Conservation (phyloP, 2,329 filamentous ascomycete genomes). For the Ophidiomyces ophidiicola region DNA sequence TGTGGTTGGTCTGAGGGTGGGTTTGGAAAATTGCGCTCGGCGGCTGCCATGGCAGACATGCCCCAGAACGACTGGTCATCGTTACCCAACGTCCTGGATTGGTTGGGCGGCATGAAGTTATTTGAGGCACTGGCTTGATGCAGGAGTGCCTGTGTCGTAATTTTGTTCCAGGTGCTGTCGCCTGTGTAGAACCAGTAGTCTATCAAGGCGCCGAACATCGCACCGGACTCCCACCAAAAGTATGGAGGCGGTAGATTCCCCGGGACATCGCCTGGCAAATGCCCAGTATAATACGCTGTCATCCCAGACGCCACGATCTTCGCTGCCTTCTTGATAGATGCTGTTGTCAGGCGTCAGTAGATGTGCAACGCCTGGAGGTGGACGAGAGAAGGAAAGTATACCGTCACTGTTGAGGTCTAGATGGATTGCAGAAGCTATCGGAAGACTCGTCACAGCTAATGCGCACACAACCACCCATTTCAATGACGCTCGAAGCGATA, state of each 20-base stretch:
- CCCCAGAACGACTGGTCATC: constrained; percentile 35
- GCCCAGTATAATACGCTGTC: constrained; percentile 26
- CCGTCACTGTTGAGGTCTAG: constrained; percentile 13
- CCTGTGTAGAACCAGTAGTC: constrained; percentile 80
- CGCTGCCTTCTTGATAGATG: constrained; percentile 25
- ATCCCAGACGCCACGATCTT: constrained; percentile 25
- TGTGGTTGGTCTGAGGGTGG: constrained; percentile 40
- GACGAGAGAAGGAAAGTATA: constrained; percentile 1
- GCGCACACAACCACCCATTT: constrained; percentile 3
- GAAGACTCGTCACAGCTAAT: neutral
- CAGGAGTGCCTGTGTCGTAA: constrained; percentile 51
- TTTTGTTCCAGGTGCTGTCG: constrained; percentile 57
- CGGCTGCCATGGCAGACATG: constrained; percentile 28
- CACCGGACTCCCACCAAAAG: constrained; percentile 30
- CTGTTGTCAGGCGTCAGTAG: constrained; percentile 14
- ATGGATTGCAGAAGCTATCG: constrained; percentile 7
- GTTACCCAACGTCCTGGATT: constrained; percentile 25
- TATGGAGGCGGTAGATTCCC: constrained; percentile 26
- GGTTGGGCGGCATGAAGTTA: constrained; percentile 56
- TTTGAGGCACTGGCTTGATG: constrained; percentile 54
- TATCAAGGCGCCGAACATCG: constrained; percentile 45
- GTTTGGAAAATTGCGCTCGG: constrained; percentile 28
- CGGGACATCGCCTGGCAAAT: constrained; percentile 22
- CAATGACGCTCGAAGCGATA: neutral
- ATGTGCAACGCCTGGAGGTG: neutral